Evolutionary conservation across 2,329 filamentous ascomycete genomes (phyloP).

Genomic region (Furcasterigmium furcatum): DNA sequence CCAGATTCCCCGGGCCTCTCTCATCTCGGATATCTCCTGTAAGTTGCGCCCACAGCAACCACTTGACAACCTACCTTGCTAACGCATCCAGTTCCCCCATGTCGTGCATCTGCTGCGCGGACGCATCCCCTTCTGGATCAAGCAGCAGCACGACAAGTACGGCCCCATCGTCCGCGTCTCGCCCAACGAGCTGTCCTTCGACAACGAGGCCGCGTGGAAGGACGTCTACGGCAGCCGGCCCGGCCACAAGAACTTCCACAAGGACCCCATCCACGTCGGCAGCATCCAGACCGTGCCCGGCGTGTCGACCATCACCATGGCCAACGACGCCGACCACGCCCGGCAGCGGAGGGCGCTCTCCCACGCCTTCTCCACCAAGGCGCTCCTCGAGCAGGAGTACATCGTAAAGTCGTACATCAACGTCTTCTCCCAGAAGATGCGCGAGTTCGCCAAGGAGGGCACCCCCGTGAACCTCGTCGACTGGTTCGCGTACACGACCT

Average conservation of each 20-base stretch:
- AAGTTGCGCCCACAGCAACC: not conserved
- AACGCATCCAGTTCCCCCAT: conserved; percentile 9
- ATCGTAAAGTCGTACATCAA: conserved; percentile 6
- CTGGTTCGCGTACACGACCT: conserved; percentile 32
- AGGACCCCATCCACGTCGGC: conserved; percentile 25
- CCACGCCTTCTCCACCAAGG: conserved; percentile 5
- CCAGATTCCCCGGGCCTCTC: conserved; percentile 6
- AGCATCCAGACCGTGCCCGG: conserved; percentile 14
- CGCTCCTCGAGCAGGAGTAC: conserved; percentile 7
- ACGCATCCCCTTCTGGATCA: conserved; percentile 17
- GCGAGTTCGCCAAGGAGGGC: conserved; percentile 2
- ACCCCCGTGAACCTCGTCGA: conserved; percentile 19
- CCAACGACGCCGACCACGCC: conserved; percentile 8
- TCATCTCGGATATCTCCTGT: conserved; percentile 1
- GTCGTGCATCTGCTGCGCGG: conserved; percentile 15
- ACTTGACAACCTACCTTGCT: not conserved
- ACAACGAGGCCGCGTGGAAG: conserved; percentile 9
- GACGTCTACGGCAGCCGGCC: conserved; percentile 10
- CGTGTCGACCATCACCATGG: conserved; percentile 8
- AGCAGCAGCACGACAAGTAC: conserved; percentile 17
- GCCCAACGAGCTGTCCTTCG: conserved; percentile 11
- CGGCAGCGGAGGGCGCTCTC: conserved; percentile 7
- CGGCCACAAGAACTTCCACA: conserved; percentile 19
- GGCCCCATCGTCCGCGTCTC: conserved; percentile 13
- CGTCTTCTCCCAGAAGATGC: conserved; percentile 5